Evolutionary conservation across 768 basidiomycete species (phyloP).

Genomic region (Xerocomellus chrysenteron): DNA sequence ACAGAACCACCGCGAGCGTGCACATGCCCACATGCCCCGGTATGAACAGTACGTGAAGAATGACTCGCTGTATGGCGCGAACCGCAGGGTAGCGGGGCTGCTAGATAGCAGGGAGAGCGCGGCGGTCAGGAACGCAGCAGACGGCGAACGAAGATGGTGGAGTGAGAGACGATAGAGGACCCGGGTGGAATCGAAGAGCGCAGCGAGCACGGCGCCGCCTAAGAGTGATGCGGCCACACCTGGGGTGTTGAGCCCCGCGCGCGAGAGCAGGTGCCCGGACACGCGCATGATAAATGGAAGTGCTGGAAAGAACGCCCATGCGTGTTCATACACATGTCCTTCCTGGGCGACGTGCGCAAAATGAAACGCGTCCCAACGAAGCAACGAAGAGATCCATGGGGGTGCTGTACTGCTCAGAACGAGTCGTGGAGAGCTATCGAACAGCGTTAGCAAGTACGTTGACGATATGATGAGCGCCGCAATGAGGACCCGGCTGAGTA

Average conservation of each 20-base stretch:
- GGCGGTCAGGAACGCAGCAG: constrained; percentile 59
- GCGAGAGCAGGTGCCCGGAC: constrained; percentile 26
- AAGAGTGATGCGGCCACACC: constrained; percentile 32
- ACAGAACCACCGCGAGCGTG: constrained; percentile 43
- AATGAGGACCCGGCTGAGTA: constrained; percentile 20
- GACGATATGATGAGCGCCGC: constrained; percentile 21
- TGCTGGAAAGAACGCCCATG: constrained; percentile 87
- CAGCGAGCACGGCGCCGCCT: constrained; percentile 37
- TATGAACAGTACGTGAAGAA: constrained; percentile 85
- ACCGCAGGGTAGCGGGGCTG: constrained; percentile 70
- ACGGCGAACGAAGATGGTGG: constrained; percentile 50
- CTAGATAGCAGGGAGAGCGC: constrained; percentile 76
- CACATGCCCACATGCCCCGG: constrained; percentile 37
- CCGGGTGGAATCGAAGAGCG: constrained; percentile 42
- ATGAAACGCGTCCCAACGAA: constrained; percentile 91
- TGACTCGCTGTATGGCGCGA: constrained; percentile 80
- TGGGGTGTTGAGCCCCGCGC: background rate
- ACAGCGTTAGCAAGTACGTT: constrained; percentile 20
- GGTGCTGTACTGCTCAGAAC: constrained; percentile 7
- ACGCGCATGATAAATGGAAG: constrained; percentile 53
- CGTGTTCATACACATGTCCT: constrained; percentile 67
- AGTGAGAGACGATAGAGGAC: constrained; percentile 61
- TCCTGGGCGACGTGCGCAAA: constrained; percentile 66
- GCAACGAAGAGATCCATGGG: constrained; percentile 34
- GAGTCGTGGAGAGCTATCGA: constrained; percentile 30